phyloP scores from a whole-genome alignment of 1,284 basidiomycete species.

The Ganoderma sinense region DNA sequence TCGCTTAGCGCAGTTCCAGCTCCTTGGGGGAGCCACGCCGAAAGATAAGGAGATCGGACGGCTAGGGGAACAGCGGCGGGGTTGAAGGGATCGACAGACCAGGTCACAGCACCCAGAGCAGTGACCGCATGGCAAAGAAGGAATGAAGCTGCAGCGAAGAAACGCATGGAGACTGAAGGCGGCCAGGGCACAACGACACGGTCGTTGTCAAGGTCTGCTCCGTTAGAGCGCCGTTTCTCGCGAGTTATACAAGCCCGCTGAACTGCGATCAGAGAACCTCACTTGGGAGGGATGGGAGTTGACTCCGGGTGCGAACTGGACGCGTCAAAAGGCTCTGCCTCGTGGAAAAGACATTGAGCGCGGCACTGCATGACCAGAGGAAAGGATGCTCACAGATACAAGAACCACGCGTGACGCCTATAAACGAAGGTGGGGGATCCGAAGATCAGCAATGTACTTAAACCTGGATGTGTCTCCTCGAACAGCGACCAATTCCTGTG shows the following conservation, averaged over 20 bases:
- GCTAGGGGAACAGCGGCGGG: slow-evolving; percentile 66
- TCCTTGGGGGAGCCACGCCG: slow-evolving; percentile 68
- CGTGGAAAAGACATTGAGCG: not conserved
- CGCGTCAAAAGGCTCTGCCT: not conserved
- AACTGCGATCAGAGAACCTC: not conserved
- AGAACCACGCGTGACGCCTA: not conserved
- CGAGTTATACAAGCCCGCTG: not conserved
- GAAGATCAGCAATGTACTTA: no score
- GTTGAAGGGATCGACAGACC: slow-evolving; percentile 65
- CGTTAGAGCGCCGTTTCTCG: not conserved
- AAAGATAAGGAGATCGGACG: slow-evolving; percentile 70
- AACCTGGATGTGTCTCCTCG: not conserved
- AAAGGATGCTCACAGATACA: not conserved
- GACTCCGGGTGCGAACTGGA: not conserved
- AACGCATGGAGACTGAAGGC: not conserved
- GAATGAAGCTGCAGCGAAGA: not conserved
- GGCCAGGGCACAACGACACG: not conserved
- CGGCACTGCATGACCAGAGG: not conserved
- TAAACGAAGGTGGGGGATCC: not conserved
- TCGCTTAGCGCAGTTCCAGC: slow-evolving; percentile 61
- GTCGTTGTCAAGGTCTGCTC: not conserved
- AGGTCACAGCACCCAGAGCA: slow-evolving; percentile 39
- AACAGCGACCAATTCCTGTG: not conserved
- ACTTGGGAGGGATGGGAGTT: slow-evolving; percentile 34
- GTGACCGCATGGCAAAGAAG: not conserved